A percentile compares a stretch with the other conserved stretches of the same genome.
Evolutionary conservation across 148 eudicot species (phyloP).

Genomic region (Rhododendron vialii): DNA sequence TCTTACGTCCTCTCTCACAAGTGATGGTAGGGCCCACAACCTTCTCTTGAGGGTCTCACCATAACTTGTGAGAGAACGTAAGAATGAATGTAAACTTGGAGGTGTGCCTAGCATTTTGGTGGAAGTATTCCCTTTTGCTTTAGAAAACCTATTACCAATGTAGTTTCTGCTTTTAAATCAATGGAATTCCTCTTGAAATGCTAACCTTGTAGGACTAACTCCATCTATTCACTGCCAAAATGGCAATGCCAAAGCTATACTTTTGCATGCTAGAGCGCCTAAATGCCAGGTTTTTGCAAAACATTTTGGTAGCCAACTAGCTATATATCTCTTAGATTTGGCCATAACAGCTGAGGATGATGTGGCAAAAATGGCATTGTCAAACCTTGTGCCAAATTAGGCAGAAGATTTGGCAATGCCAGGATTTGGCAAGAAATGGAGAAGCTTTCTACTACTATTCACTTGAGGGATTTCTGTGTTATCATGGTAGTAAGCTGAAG

Average conservation of each 20-base stretch:
- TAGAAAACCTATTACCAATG: no score
- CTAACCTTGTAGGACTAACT: not conserved
- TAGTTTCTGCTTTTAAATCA: not conserved
- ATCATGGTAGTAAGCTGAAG: not conserved
- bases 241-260: not conserved
- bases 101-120: no score
- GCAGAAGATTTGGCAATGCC: not conserved
- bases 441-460: not conserved
- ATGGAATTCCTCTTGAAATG: not conserved
- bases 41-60: no score
- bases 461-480: not conserved
- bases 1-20: no score
- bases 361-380: not conserved
- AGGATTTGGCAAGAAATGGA: not conserved
- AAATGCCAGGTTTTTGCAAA: not conserved
- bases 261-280: not conserved
- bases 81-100: no score
- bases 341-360: not conserved
- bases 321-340: not conserved
- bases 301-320: not conserved
- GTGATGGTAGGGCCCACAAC: no score
- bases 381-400: not conserved
- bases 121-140: not conserved
- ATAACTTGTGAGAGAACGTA: no score
- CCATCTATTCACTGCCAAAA: not conserved